Conservation (phyloP, 305 asterid genomes). For the Fraxinus nigra region DNA sequence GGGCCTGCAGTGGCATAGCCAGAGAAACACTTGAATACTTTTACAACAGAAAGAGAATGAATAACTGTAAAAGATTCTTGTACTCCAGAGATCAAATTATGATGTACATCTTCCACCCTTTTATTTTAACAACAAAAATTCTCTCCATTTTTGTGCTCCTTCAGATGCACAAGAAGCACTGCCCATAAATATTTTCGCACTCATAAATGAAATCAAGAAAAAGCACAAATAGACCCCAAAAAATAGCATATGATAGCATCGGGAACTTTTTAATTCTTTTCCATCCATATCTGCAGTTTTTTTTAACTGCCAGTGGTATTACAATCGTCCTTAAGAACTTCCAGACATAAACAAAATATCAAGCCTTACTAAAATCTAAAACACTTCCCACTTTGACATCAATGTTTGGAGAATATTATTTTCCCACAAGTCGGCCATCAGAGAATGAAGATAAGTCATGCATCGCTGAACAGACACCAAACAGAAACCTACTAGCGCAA, state of each 20-base stretch:
- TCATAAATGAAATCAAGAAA: background rate
- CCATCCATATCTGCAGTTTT: background rate
- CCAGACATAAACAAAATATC: background rate
- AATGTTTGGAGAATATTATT: background rate
- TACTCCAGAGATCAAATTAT: background rate
- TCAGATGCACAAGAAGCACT: conserved; percentile 4
- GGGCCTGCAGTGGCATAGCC: conserved; percentile 49
- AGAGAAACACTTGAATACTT: conserved; percentile 14
- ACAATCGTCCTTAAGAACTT: background rate
- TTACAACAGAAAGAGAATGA: background rate
- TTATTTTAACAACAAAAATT: background rate
- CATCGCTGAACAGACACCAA: background rate
- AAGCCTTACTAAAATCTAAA: background rate
- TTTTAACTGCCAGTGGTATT: background rate
- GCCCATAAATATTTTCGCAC: background rate
- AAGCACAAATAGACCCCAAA: background rate
- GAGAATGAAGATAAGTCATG: background rate
- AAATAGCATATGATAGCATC: background rate
- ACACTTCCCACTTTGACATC: background rate
- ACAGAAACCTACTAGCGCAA: background rate
- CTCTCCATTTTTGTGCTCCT: conserved; percentile 5
- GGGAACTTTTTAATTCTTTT: background rate
- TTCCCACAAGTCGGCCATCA: background rate
- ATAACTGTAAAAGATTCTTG: background rate
- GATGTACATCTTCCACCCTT: background rate